These are phyloP conservation scores for Cutaneotrichosporon sp. DNA, from an alignment of 1,284 basidiomycete species.

Conservation along the genomic window DNA sequence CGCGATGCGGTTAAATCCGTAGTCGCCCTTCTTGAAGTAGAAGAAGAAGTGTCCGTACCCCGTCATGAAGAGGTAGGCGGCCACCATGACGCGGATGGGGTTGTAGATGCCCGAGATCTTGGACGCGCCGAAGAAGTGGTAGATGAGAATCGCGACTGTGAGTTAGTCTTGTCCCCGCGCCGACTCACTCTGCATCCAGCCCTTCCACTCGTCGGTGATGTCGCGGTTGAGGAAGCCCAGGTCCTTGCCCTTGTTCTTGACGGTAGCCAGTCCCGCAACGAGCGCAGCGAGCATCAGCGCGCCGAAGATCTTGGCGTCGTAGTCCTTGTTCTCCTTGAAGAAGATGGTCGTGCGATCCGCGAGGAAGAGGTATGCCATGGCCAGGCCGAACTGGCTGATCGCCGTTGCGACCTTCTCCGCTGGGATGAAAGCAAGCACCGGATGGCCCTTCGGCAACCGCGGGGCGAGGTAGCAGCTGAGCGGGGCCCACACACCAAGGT, in stretches of 20 bases:
- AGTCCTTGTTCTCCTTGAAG: slow-evolving; percentile 82
- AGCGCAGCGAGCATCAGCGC: slow-evolving; percentile 58
- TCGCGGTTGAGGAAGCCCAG: slow-evolving; percentile 80
- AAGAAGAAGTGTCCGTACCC: slow-evolving; percentile 51
- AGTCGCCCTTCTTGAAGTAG: slow-evolving; percentile 78
- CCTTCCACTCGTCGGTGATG: slow-evolving; percentile 92
- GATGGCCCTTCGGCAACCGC: slow-evolving; percentile 15
- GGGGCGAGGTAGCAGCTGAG: slow-evolving; percentile 50
- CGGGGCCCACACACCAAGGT: slow-evolving; percentile 59
- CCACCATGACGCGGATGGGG: slow-evolving; percentile 77
- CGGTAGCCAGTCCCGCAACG: slow-evolving; percentile 58
- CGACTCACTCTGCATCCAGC: slow-evolving; percentile 84
- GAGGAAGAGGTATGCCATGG: slow-evolving; percentile 63
- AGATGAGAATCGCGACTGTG: slow-evolving; percentile 75
- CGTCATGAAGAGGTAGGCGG: slow-evolving; percentile 70
- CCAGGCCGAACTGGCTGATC: slow-evolving; percentile 60
- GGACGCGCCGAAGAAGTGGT: slow-evolving; percentile 81
- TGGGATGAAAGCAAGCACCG: slow-evolving; percentile 48
- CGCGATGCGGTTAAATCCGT: slow-evolving; percentile 66
- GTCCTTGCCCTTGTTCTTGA: slow-evolving; percentile 64
- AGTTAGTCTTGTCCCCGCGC: not conserved
- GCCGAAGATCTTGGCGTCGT: slow-evolving; percentile 62
- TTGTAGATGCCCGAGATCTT: slow-evolving; percentile 86
- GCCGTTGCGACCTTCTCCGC: slow-evolving; percentile 45
- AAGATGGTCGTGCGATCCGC: slow-evolving; percentile 78